Conservation (phyloP, 805 yeast species). For the Saccharomycopsis sp. region DNA sequence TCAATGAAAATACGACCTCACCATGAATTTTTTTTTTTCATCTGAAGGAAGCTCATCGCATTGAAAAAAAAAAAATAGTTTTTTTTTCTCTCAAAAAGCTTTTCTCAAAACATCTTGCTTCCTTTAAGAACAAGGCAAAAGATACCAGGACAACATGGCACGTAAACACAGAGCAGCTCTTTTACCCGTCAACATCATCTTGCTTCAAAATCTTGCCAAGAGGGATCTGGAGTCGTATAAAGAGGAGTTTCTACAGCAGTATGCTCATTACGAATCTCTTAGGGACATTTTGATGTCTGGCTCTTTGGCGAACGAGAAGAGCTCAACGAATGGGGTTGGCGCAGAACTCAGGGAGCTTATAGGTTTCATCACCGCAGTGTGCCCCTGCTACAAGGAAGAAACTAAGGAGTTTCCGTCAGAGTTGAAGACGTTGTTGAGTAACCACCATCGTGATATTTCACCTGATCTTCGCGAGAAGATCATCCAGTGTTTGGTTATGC, state of each 20-base stretch:
- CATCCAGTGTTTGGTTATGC: slow-evolving; percentile 80
- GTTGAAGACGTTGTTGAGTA: slow-evolving; percentile 53
- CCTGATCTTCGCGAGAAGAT: slow-evolving; percentile 89
- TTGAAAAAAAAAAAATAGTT: neutral
- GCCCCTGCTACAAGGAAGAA: slow-evolving; percentile 81
- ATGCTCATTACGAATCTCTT: slow-evolving; percentile 83
- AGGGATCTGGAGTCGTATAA: slow-evolving; percentile 91
- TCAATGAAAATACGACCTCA: too few species aligned
- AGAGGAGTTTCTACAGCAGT: slow-evolving; percentile 90
- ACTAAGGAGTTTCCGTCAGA: slow-evolving; percentile 81
- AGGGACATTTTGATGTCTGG: slow-evolving; percentile 78
- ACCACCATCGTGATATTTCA: slow-evolving; percentile 71
- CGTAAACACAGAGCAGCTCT: slow-evolving; percentile 87
- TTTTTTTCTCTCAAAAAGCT: neutral
- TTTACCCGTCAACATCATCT: slow-evolving; percentile 83
- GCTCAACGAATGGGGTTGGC: slow-evolving; percentile 28
- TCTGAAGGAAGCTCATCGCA: too few species aligned
- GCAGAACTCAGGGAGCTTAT: slow-evolving; percentile 67
- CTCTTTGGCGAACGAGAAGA: slow-evolving; percentile 48
- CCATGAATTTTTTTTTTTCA: too few species aligned
- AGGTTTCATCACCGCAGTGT: slow-evolving; percentile 88
- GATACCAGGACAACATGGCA: slow-evolving; percentile 58
- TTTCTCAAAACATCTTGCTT: too few species aligned
- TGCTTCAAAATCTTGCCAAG: slow-evolving; percentile 84
- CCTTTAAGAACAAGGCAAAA: too few species aligned